A percentile compares a stretch with the other conserved stretches of the same genome.
Conservation (phyloP, 1,284 basidiomycete species). For the Tilletia walkeri region DNA sequence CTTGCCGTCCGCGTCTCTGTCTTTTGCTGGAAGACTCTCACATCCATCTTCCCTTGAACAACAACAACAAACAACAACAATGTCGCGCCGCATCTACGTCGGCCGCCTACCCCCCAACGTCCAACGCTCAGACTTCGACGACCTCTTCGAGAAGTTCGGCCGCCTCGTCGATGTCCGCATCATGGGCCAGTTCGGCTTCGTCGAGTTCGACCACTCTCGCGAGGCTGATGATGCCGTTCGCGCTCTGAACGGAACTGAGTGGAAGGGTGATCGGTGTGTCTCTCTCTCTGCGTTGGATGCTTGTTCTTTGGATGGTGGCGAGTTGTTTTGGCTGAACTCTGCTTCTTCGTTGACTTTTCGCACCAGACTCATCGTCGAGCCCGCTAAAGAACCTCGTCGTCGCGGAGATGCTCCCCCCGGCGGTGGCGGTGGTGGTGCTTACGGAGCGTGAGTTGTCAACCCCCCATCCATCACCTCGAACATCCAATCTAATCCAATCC, state of each 20-base stretch:
- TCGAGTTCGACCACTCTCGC: conserved; percentile 52
- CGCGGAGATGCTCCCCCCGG: conserved; percentile 28
- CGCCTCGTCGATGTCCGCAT: conserved; percentile 47
- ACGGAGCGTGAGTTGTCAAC: conserved; percentile 17
- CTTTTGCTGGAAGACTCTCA: too few species aligned
- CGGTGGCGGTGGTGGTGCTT: conserved; percentile 23
- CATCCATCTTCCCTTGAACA: neutral
- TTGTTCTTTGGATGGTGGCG: neutral
- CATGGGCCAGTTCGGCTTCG: conserved; percentile 52
- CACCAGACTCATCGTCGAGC: conserved; percentile 46
- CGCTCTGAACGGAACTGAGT: conserved; percentile 51
- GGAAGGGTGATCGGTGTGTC: conserved; percentile 46
- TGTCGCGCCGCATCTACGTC: conserved; percentile 46
- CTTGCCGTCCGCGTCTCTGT: too few species aligned
- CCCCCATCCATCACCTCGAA: conserved; percentile 30
- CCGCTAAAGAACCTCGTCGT: conserved; percentile 39
- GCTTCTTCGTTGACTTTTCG: neutral
- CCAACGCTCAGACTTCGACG: conserved; percentile 47
- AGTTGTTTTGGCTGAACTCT: neutral
- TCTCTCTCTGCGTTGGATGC: neutral
- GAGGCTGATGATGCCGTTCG: conserved; percentile 53
- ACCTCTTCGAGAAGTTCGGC: conserved; percentile 52
- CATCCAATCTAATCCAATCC: neutral
- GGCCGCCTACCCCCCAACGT: conserved; percentile 48
- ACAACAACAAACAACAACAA: neutral